Conservation (phyloP, 352 stramenopile species). For the Phytophthora macrochlamydospora region DNA sequence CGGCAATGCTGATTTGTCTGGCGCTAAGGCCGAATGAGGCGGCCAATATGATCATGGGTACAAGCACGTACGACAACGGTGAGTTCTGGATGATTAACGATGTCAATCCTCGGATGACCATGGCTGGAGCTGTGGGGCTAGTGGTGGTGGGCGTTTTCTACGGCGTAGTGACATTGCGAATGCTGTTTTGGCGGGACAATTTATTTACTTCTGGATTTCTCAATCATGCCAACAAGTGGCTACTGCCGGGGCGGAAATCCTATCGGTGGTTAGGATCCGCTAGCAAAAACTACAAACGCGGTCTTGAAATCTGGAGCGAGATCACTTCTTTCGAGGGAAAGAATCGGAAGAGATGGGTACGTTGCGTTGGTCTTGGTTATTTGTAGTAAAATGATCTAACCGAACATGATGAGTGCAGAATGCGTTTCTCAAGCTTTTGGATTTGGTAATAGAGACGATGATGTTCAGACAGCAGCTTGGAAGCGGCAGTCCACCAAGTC, state of each 20-base stretch:
- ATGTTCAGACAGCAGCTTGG: constrained; percentile 18
- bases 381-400: neutral
- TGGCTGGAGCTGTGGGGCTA: constrained; percentile 6
- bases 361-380: neutral
- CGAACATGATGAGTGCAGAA: constrained; percentile 19
- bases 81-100: constrained; percentile 28
- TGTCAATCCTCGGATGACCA: constrained; percentile 3
- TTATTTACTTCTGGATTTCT: constrained; percentile 1
- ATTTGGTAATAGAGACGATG: constrained; percentile 16
- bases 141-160: constrained; percentile 18
- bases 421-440: constrained; percentile 20
- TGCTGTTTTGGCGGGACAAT: constrained; percentile 23
- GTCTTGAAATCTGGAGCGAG: constrained; percentile 9
- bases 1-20: constrained; percentile 21
- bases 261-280: neutral
- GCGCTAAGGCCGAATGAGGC: constrained; percentile 18
- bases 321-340: constrained; percentile 22
- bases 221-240: neutral
- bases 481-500: constrained; percentile 5
- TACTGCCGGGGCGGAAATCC: neutral
- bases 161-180: constrained; percentile 18
- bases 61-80: constrained; percentile 24
- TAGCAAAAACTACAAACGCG: constrained; percentile 2
- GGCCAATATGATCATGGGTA: constrained; percentile 35
- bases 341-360: constrained; percentile 34